phyloP scores from a whole-genome alignment of 108 stramenopile genomes.

The Aurantiochytrium sp. region DNA sequence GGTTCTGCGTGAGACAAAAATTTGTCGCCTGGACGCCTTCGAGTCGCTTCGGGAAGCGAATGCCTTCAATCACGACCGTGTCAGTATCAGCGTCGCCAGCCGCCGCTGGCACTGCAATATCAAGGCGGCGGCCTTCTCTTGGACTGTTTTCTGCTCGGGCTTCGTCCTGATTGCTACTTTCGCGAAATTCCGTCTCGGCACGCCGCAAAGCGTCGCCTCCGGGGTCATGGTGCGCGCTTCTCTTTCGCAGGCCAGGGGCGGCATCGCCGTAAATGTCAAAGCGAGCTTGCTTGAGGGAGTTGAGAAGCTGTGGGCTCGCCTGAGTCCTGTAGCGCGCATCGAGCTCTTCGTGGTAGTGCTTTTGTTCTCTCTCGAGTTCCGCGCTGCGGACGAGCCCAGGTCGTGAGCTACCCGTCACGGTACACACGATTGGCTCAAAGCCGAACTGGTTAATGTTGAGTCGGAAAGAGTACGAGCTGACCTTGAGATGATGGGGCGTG shows the following conservation, averaged over 20 bases:
- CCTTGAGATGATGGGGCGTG: slow-evolving; percentile 10
- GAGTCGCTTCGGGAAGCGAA: slow-evolving; percentile 33
- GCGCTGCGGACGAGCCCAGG: neutral
- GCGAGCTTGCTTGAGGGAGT: neutral
- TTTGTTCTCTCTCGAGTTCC: neutral
- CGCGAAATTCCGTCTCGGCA: no score
- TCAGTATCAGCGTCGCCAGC: neutral
- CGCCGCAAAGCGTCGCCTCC: neutral
- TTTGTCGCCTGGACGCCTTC: slow-evolving; percentile 32
- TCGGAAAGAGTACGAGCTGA: slow-evolving; percentile 12
- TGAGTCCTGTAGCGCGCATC: neutral
- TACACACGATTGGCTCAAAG: slow-evolving; percentile 33
- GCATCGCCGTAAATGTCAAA: slow-evolving; percentile 17
- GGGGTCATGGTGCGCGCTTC: neutral
- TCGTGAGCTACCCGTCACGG: slow-evolving; percentile 26
- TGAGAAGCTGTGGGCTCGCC: neutral
- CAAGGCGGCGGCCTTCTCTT: no score
- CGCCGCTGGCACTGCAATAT: no score
- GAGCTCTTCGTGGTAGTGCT: neutral
- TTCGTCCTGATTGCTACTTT: no score
- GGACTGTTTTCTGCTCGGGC: no score
- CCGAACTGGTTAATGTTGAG: slow-evolving; percentile 35
- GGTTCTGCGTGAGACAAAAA: slow-evolving; percentile 45
- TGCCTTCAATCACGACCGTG: slow-evolving; percentile 35
- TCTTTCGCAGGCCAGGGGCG: neutral